Percentiles rank a stretch among this genome's conserved stretches.
Evolutionary conservation across 495 filamentous ascomycete species (phyloP).

Genomic region (Monascus purpureus): DNA sequence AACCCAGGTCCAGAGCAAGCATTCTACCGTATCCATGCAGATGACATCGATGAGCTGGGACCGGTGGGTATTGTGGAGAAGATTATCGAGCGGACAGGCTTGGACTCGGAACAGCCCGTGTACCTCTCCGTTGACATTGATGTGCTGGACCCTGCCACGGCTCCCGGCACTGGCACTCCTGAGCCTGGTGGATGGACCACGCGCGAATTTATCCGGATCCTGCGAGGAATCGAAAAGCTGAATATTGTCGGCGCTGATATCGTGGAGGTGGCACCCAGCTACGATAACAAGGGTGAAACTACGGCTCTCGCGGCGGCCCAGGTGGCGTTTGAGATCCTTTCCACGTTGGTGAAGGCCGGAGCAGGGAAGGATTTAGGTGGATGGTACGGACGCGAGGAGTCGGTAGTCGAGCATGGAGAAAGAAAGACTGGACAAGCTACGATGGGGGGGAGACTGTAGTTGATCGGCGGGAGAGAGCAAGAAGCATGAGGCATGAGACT

Average conservation of each 20-base stretch:
- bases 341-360: constrained; percentile 60
- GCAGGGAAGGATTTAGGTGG: constrained; percentile 30
- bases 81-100: constrained; percentile 45
- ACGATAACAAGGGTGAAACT: constrained; percentile 71
- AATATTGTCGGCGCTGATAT: constrained; percentile 66
- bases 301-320: constrained; percentile 77
- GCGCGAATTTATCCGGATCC: constrained; percentile 53
- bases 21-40: constrained; percentile 49
- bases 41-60: constrained; percentile 58
- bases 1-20: constrained; percentile 41
- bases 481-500: too few relatives aligned
- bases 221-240: constrained; percentile 53
- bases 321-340: constrained; percentile 70
- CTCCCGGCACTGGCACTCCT: constrained; percentile 61
- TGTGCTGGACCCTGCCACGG: constrained; percentile 56
- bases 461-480: too few relatives aligned
- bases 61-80: constrained; percentile 40
- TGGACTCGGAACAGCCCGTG: constrained; percentile 51
- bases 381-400: constrained; percentile 29
- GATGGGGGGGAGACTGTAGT: constrained; percentile 13
- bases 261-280: constrained; percentile 77
- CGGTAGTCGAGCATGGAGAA: constrained; percentile 15
- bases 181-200: constrained; percentile 67
- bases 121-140: constrained; percentile 69
- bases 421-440: constrained; percentile 6